Evolutionary conservation across 495 filamentous ascomycete genomes (phyloP).

Genomic region (Aspergillus asperescens): DNA sequence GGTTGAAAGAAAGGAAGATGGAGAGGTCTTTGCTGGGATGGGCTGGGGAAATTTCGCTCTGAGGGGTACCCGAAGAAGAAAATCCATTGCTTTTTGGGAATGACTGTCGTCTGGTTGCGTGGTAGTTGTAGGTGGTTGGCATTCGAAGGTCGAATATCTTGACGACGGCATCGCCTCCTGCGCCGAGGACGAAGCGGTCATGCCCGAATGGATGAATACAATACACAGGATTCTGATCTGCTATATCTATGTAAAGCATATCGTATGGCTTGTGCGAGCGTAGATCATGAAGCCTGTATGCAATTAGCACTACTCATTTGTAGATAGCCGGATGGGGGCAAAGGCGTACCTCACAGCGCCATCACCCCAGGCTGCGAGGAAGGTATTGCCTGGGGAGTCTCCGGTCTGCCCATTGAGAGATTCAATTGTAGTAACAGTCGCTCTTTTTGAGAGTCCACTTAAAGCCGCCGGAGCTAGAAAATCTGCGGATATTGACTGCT

Average conservation of each 20-base stretch:
- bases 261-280: slow-evolving; percentile 47
- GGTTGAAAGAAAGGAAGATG: slow-evolving; percentile 29
- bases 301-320: not conserved
- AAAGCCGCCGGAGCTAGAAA: slow-evolving; percentile 23
- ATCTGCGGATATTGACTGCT: slow-evolving; percentile 32
- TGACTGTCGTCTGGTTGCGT: slow-evolving; percentile 22
- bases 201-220: slow-evolving; percentile 52
- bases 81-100: not conserved
- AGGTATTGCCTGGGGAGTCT: slow-evolving; percentile 43
- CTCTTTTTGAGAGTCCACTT: slow-evolving; percentile 19
- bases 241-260: slow-evolving; percentile 48
- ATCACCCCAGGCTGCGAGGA: slow-evolving; percentile 59
- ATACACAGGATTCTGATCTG: slow-evolving; percentile 54
- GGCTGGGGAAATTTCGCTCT: not conserved
- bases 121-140: slow-evolving; percentile 42
- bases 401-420: slow-evolving; percentile 39
- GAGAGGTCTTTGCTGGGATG: slow-evolving; percentile 33
- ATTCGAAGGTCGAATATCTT: slow-evolving; percentile 65
- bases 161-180: slow-evolving; percentile 50
- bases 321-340: not conserved
- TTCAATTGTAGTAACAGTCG: slow-evolving; percentile 47
- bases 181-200: slow-evolving; percentile 54
- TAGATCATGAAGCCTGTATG: slow-evolving; percentile 59
- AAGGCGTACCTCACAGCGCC: slow-evolving; percentile 45
- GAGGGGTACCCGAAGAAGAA: not conserved